phyloP scores from a whole-genome alignment of 163 green algal genomes.

The Scenedesmus sp. region DNA sequence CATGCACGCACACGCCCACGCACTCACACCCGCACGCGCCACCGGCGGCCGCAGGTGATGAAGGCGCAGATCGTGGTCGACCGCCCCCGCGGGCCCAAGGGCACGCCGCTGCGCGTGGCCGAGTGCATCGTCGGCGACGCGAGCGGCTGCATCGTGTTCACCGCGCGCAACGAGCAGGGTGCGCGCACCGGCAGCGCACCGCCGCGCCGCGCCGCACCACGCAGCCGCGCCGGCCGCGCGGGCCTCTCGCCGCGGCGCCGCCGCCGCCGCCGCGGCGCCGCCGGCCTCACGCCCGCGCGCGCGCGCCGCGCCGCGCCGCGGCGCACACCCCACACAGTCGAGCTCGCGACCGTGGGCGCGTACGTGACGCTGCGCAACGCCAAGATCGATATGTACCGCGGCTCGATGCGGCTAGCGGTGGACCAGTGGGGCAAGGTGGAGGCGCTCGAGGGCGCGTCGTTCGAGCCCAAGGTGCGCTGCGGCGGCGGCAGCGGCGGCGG shows the following conservation, averaged over 20 bases:
- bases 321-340: too few species aligned
- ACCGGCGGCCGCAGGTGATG: conserved; percentile 77
- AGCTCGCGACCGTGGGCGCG: conserved; percentile 66
- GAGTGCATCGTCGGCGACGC: conserved; percentile 91
- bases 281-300: not conserved
- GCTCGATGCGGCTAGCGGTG: conserved; percentile 81
- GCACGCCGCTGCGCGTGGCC: conserved; percentile 65
- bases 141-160: conserved; percentile 85
- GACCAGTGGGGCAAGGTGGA: conserved; percentile 70
- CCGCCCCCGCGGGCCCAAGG: conserved; percentile 55
- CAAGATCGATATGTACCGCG: conserved; percentile 90
- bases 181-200: not conserved
- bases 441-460: conserved; percentile 45
- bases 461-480: conserved; percentile 58
- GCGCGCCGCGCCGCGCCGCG: too few species aligned
- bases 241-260: too few species aligned
- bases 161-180: conserved; percentile 89
- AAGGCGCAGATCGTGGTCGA: conserved; percentile 73
- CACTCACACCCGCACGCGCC: too few species aligned
- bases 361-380: conserved; percentile 80
- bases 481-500: too few species aligned
- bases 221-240: too few species aligned
- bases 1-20: too few species aligned
- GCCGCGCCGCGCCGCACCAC: too few species aligned
- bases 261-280: too few species aligned